A percentile compares a stretch with the other conserved stretches of the same genome.
Evolutionary conservation across 441 rosid species (phyloP).

Genomic region (Erodium chrysanthum): DNA sequence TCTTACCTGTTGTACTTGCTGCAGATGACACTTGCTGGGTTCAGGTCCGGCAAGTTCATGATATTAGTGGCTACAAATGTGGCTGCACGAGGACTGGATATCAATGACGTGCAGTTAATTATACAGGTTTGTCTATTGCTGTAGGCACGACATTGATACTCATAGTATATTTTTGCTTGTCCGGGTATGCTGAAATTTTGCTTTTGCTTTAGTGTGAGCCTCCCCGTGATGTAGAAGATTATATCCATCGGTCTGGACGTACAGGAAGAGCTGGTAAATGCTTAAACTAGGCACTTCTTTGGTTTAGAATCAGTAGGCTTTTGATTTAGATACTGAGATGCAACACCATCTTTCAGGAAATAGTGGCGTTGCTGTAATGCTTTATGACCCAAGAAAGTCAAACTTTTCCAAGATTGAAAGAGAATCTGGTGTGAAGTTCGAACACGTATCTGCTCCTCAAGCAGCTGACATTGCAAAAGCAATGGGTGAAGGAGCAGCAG

Average conservation of each 20-base stretch:
- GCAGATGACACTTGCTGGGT: slow-evolving; percentile 79
- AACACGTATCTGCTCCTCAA: slow-evolving; percentile 68
- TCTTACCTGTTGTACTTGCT: slow-evolving; percentile 7
- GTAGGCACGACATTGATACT: not conserved
- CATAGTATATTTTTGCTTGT: not conserved
- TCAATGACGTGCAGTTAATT: slow-evolving; percentile 84
- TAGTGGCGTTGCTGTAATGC: slow-evolving; percentile 84
- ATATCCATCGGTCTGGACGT: slow-evolving; percentile 92
- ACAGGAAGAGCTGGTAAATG: slow-evolving; percentile 85
- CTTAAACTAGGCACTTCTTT: slow-evolving; percentile 1
- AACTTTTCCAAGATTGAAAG: slow-evolving; percentile 59
- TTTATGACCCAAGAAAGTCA: slow-evolving; percentile 66
- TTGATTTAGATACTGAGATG: slow-evolving; percentile 17
- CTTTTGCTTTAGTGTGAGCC: slow-evolving; percentile 65
- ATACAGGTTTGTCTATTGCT: slow-evolving; percentile 55
- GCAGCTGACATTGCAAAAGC: slow-evolving; percentile 70
- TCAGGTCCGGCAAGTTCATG: slow-evolving; percentile 77
- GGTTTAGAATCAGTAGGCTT: slow-evolving; percentile 5
- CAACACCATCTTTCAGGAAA: slow-evolving; percentile 41
- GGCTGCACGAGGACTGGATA: slow-evolving; percentile 95
- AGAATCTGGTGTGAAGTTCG: slow-evolving; percentile 83
- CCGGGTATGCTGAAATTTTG: slow-evolving; percentile 9
- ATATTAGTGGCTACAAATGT: slow-evolving; percentile 90
- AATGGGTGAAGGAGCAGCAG: slow-evolving; percentile 63
- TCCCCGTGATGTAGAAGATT: slow-evolving; percentile 89